Evolutionary conservation across 1,139 yeast genomes (phyloP), one percentile per base, ranked within the genome.

Genomic region (Sugiyamaella xylanicola): DNA sequence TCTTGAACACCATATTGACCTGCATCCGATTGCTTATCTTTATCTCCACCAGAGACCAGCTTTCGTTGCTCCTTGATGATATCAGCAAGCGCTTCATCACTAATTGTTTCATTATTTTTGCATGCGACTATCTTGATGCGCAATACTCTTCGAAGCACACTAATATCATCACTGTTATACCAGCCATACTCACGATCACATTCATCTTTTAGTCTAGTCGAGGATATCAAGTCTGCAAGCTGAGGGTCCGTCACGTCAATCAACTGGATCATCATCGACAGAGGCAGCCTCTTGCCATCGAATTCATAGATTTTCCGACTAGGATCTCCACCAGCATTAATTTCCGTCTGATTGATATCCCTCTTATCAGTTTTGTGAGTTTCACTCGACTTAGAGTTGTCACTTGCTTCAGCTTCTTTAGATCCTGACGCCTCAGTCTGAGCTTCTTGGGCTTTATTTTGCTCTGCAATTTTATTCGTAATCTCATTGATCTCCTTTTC

Each of bases 201-300:
- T 17, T 57, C 59, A 16, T 61, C 64, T 11, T 68, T 59, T 58
- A 77, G 57, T 49, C 69, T 64, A 4, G 75, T 74, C 1, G 74
- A 70, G 2, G 74, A 70, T 16, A 87, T 70, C 2, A 87, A 70
- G 4, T 75, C 75, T 3, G 72, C 68, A 9, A 92, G 75, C 61
- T 84, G 85, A 4, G 83, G 80, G 66, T 90, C 96, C 2, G 80
- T 70, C 4, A 93, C 76, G 67, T 93, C 95, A 37, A 92, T 92
- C n/a, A 93, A 74, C 67, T 90, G 97, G 63, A 87, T 84, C 55
- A 87, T 81, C 4, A 89, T 80, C 1, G 89, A 81, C 52, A 79
- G 74, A 0, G 97, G 96, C 21, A 87, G 67, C 35, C 77, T 77
- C 2, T 72, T 74, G 2, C 98, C 99, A 62, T 87, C 86, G 71